These are phyloP conservation scores for Phialophora chinensis DNA, from an alignment of 2,329 filamentous ascomycete genomes.

Conservation along the genomic window DNA sequence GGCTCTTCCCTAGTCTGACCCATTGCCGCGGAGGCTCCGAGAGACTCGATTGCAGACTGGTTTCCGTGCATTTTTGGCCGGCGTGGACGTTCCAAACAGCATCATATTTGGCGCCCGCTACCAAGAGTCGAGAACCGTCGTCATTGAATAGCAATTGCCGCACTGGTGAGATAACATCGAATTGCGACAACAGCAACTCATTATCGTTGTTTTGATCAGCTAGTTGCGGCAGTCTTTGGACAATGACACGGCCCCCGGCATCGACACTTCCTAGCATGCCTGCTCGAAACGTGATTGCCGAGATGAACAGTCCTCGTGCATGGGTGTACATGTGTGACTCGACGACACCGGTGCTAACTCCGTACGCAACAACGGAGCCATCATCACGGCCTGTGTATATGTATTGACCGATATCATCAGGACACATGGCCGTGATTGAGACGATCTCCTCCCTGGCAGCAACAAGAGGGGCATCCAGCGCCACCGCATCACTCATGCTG, in stretches of 20 bases:
- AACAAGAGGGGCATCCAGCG: conserved; percentile 2
- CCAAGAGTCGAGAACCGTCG: not conserved
- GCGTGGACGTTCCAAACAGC: not conserved
- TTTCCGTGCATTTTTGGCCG: not conserved
- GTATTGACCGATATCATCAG: conserved; percentile 3
- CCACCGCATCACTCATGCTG: not conserved
- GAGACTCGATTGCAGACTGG: not conserved
- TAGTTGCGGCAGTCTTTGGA: not conserved
- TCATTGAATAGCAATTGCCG: conserved; percentile 6
- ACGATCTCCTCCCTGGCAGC: not conserved
- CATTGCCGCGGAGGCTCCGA: not conserved
- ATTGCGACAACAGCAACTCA: not conserved
- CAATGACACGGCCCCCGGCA: not conserved
- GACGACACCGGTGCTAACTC: conserved; percentile 2
- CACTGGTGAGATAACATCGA: not conserved
- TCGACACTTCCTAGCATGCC: conserved; percentile 9
- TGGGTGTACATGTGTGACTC: not conserved
- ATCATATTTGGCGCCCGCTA: not conserved
- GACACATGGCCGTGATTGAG: conserved; percentile 12
- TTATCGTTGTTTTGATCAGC: not conserved
- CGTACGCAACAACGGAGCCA: conserved; percentile 8
- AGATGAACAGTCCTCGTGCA: not conserved
- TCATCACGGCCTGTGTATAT: conserved; percentile 11
- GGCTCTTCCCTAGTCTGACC: not conserved
- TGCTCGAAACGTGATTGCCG: not conserved